Percentiles rank a stretch among this genome's conserved stretches.
phyloP scores from a whole-genome alignment of 2,329 filamentous ascomycete species.

The Orbilia ellipsospora region DNA sequence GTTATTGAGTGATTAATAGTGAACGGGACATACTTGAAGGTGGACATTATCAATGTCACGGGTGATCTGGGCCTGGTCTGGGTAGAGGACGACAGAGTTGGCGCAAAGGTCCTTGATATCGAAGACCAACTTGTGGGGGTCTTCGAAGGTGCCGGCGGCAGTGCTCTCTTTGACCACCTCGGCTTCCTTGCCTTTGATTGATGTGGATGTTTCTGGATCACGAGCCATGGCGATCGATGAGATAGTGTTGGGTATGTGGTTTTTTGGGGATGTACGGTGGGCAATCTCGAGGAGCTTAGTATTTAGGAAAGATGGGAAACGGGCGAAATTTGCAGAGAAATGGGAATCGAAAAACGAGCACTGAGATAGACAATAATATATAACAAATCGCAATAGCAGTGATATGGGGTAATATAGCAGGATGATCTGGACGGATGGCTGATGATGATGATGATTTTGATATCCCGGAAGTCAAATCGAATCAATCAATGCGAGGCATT shows the following conservation, averaged over 20 bases:
- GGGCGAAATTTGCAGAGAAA: neutral
- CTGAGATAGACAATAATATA: too few relatives aligned
- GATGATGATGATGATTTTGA: neutral
- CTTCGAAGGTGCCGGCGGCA: conserved; percentile 52
- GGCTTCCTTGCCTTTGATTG: conserved; percentile 49
- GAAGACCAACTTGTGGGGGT: conserved; percentile 65
- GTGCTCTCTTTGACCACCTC: conserved; percentile 10
- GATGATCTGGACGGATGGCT: neutral
- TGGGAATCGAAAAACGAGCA: too few relatives aligned
- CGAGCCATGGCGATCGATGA: conserved; percentile 3
- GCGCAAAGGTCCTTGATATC: conserved; percentile 70
- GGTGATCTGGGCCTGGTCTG: conserved; percentile 68
- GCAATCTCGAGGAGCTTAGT: neutral
- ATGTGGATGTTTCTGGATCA: neutral
- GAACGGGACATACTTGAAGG: conserved; percentile 53
- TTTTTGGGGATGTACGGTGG: neutral
- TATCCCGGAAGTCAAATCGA: too few relatives aligned
- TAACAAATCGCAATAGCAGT: too few relatives aligned
- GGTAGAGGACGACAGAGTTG: conserved; percentile 73
- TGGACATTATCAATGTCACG: conserved; percentile 57
- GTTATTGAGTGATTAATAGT: neutral
- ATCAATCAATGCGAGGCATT: neutral
- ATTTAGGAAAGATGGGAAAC: neutral
- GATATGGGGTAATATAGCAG: neutral
- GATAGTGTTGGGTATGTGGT: neutral